Evolutionary conservation across 2,329 filamentous ascomycete genomes (phyloP), one percentile per base, ranked within the genome.

Genomic region (Phialophora tarda): DNA sequence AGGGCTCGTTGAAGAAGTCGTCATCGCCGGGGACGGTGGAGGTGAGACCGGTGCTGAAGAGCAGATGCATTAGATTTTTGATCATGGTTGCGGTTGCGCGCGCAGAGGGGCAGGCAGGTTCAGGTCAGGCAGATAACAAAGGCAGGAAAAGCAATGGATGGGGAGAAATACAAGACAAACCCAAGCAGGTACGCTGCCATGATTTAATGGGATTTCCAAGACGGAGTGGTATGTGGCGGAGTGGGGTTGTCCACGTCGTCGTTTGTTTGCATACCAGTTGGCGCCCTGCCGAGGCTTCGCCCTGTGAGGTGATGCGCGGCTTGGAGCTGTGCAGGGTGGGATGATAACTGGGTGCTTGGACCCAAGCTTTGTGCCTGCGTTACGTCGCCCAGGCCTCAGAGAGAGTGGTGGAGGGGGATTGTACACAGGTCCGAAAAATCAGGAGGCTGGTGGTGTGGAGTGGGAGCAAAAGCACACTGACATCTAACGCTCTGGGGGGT

Each of bases 1-100:
- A 71, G 30, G 68, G 68, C 44, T 71, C 70, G 38, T 69, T 62
- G 64, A 69, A 71, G 57, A 71, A 71, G 38, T 66, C 66, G 47
- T 68, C 64, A 24, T 71, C 68, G 21, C 44, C 24, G 62, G 59
- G 55, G 23, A 23, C 41, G 21, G 62, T 34, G 34, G 51, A 44
- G 1, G 62, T 63, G 41, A 61, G 51, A 5, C 66, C 63, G 3
- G 63, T 63, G 30, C 66, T 68, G 63, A 65, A 65, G 26, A 68
- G 44, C 51, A 68, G 34, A 21, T 48, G 63, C 47, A 68, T 68
- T 32, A 68, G 51, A 47, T 62, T 26, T 44, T 65, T 68, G 63
- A 65, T 63, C 66, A 68, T 68, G 30, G 26, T 68, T 24, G 53
- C 34, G 14, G 50, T 14, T 3, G 32, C 2, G 28, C 30, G 38